Conservation (phyloP, 257 asterid genomes). For the Galeopsis tetrahit region DNA sequence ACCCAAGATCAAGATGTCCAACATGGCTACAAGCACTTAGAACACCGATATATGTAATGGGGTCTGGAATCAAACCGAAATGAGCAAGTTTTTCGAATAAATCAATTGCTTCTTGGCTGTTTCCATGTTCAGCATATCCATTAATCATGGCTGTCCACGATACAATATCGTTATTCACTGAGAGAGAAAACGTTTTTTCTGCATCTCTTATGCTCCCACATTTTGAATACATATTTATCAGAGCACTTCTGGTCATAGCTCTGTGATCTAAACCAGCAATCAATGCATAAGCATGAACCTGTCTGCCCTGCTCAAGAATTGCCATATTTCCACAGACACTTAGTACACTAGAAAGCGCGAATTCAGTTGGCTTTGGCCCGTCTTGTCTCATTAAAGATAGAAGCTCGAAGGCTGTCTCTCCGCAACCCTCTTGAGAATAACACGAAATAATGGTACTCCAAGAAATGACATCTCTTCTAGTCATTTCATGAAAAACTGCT, state of each 20-base stretch:
- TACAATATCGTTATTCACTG: slow-evolving; percentile 60
- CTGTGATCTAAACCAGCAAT: slow-evolving; percentile 66
- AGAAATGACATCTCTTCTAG: slow-evolving; percentile 68
- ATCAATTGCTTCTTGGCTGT: slow-evolving; percentile 73
- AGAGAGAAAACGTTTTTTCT: slow-evolving; percentile 43
- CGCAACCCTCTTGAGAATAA: slow-evolving; percentile 73
- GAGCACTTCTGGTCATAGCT: slow-evolving; percentile 56
- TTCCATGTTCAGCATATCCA: slow-evolving; percentile 93
- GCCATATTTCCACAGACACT: slow-evolving; percentile 81
- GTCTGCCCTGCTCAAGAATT: slow-evolving; percentile 82
- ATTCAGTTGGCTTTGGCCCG: slow-evolving; percentile 86
- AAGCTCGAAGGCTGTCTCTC: slow-evolving; percentile 74
- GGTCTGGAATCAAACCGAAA: slow-evolving; percentile 72
- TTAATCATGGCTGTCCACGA: slow-evolving; percentile 95
- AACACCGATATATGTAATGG: slow-evolving; percentile 79
- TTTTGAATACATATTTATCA: slow-evolving; percentile 84
- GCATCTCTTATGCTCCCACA: slow-evolving; percentile 83
- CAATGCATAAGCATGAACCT: slow-evolving; percentile 75
- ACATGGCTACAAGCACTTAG: slow-evolving; percentile 88
- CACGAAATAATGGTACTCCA: slow-evolving; percentile 94
- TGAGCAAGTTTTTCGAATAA: slow-evolving; percentile 59
- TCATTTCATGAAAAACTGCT: slow-evolving; percentile 56
- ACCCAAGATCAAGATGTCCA: slow-evolving; percentile 76
- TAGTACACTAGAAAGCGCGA: slow-evolving; percentile 72
- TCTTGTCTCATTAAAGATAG: slow-evolving; percentile 75